Evolutionary conservation across 129 eudicot genomes (phyloP).

Genomic region (Sambucus nigra): DNA sequence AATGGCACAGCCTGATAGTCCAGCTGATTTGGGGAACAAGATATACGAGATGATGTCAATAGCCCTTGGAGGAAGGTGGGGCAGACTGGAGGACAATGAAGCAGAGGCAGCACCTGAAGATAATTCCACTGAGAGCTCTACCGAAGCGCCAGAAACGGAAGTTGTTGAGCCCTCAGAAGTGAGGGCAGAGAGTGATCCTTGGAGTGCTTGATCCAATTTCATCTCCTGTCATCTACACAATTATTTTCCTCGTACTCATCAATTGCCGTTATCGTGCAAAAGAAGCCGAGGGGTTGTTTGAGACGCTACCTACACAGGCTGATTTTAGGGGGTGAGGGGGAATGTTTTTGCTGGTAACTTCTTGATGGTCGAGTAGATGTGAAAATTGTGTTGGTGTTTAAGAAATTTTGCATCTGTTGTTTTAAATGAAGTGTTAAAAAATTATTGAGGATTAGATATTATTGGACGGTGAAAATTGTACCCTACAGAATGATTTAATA

Average conservation of each 20-base stretch:
- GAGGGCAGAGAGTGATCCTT: slow-evolving; percentile 73
- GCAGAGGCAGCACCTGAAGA: slow-evolving; percentile 16
- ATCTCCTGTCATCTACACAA: neutral
- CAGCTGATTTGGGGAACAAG: slow-evolving; percentile 90
- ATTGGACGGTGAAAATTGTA: no score
- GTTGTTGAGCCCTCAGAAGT: slow-evolving; percentile 96
- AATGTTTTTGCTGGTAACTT: no score
- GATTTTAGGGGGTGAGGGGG: no score
- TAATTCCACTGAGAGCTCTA: slow-evolving; percentile 26
- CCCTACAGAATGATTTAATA: no score
- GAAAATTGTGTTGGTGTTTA: no score
- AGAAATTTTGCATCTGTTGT: no score
- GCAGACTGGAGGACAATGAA: slow-evolving; percentile 56
- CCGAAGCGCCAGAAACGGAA: slow-evolving; percentile 35
- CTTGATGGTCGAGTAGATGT: no score
- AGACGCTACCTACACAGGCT: no score
- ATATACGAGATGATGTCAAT: slow-evolving; percentile 98
- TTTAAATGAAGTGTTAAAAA: no score
- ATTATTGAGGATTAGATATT: no score
- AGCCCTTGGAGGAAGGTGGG: slow-evolving; percentile 98
- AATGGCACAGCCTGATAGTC: slow-evolving; percentile 80
- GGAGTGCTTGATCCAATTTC: slow-evolving; percentile 56
- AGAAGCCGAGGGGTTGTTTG: neutral
- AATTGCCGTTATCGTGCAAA: no score
- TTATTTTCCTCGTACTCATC: neutral